Evolutionary conservation across 129 eudicot species (phyloP), one percentile per base, ranked within the genome.

Genomic region (Logfia minima): DNA sequence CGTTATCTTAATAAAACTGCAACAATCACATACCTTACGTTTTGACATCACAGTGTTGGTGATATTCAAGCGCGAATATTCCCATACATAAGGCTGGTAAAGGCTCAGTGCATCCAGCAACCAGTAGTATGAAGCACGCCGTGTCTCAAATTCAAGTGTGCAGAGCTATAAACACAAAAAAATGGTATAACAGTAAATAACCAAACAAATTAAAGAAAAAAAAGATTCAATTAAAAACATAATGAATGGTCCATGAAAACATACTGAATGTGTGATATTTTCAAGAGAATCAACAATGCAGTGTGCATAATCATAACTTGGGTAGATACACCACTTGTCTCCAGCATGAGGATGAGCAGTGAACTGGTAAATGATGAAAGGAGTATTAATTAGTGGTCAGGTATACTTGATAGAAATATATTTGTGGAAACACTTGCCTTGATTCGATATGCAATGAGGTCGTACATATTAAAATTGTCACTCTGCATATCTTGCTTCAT

Each of bases 401-500:
- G 16, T 64, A 31, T 21, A 48, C 34, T 28, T 29, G 63, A 31
- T 45, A 39, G 6, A 58, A 21, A 60, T 21, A 64, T 17, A 3
- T 13, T 17, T 75, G 23, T 31, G 34, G 17, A 8, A 45, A 76
- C 31, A 78, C 88, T 84, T 85, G 82, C 99, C 97, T 95, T 95
- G 76, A 95, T 95, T 52, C 99, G 92, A 82, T 95, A 95, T 41
- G 99, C 97, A 78, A 95, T 91, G 72, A 95, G 93, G 79, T 95
- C 99, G 59, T 89, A 90, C 99, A 95, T 95, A 81, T 95, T 95
- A 78, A 82, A 85, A 74, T 95, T 95, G 39, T 95, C 94, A 71
- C 94, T 89, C 84, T 91, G 90, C 99, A 95, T 95, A 78, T 95
- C 99, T 72, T 91, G 99, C 68, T 95, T 95, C 97, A 95, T 86